These are phyloP conservation scores for Pulveroboletus frians DNA, from an alignment of 768 basidiomycete species.

Conservation along the genomic window DNA sequence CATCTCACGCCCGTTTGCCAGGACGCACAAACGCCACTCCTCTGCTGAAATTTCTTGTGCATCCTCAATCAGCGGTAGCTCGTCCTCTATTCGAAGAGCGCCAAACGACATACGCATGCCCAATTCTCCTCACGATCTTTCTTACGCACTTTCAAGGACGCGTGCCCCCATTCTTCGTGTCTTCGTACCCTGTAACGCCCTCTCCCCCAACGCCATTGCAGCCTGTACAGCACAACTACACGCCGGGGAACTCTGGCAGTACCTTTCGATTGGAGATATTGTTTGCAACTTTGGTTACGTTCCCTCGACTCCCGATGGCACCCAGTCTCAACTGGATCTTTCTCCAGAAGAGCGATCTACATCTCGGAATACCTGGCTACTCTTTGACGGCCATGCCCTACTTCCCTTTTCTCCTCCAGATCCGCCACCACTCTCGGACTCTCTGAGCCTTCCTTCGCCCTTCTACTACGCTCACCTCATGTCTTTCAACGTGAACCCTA, in stretches of 20 bases:
- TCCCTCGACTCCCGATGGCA: constrained; percentile 37
- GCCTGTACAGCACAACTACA: constrained; percentile 66
- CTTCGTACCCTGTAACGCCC: constrained; percentile 63
- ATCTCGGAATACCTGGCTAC: constrained; percentile 52
- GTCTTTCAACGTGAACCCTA: constrained; percentile 27
- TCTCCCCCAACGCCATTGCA: constrained; percentile 42
- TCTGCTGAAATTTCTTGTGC: constrained; percentile 45
- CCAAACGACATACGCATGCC: constrained; percentile 11
- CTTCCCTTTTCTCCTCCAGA: constrained; percentile 55
- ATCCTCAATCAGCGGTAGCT: constrained; percentile 28
- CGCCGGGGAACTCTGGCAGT: constrained; percentile 63
- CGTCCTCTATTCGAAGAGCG: constrained; percentile 20
- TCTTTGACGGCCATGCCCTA: constrained; percentile 65
- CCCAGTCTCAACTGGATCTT: constrained; percentile 19
- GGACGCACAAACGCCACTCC: constrained; percentile 37
- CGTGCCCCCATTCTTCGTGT: constrained; percentile 72
- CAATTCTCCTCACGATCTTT: constrained; percentile 56
- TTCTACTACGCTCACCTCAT: constrained; percentile 73
- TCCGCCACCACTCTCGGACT: constrained; percentile 47
- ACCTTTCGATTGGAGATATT: constrained; percentile 73
- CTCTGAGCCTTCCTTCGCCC: constrained; percentile 65
- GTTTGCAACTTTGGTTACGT: constrained; percentile 80
- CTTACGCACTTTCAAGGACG: constrained; percentile 50
- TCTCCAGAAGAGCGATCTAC: constrained; percentile 16
- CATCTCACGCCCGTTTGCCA: constrained; percentile 27